These are phyloP conservation scores for Guadua angustifolia DNA, from an alignment of 176 grass and related monocot species.

Conservation along the genomic window DNA sequence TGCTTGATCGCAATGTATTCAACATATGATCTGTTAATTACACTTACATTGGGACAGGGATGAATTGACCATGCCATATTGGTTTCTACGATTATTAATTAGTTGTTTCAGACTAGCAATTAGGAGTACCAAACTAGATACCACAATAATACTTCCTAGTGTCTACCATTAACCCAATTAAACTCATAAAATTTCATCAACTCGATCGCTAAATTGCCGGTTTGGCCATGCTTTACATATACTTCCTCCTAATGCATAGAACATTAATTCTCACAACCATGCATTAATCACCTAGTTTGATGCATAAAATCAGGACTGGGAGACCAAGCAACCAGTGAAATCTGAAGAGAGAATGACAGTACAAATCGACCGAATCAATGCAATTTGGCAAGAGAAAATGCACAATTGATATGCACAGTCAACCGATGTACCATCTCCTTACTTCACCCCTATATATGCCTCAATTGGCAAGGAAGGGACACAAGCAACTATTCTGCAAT, in stretches of 20 bases:
- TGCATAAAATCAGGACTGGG: too few species aligned
- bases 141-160: not conserved
- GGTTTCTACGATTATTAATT: not conserved
- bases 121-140: not conserved
- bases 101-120: not conserved
- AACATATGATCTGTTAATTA: not conserved
- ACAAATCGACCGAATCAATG: conserved; percentile 15
- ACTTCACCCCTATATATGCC: too few species aligned
- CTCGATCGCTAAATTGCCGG: not conserved
- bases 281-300: too few species aligned
- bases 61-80: not conserved
- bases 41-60: not conserved
- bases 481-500: conserved; percentile 43
- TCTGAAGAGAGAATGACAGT: not conserved
- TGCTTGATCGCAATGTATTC: not conserved
- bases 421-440: too few species aligned
- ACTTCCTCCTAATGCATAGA: not conserved
- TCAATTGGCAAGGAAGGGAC: not conserved
- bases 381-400: conserved; percentile 19
- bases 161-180: not conserved
- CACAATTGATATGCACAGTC: conserved; percentile 26
- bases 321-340: conserved; percentile 40
- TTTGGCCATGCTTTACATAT: not conserved
- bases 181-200: conserved; percentile 7
- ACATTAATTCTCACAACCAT: not conserved